These are phyloP conservation scores for Carex myosuroides DNA, from an alignment of 176 grass and related monocot genomes.

Conservation along the genomic window DNA sequence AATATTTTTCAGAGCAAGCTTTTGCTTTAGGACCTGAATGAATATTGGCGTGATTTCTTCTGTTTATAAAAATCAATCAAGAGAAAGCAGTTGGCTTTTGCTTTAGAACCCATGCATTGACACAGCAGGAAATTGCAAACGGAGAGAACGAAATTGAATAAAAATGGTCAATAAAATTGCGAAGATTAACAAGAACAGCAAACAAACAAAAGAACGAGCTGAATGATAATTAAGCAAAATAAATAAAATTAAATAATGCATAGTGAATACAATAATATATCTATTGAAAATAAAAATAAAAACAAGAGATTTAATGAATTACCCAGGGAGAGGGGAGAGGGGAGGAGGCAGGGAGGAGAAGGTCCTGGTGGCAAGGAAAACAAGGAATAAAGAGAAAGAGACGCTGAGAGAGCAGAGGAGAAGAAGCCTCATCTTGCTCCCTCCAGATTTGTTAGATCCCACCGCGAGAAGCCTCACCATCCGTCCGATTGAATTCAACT, in stretches of 20 bases:
- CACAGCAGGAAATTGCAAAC: neutral
- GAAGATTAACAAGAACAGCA: neutral
- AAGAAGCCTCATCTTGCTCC: conserved; percentile 16
- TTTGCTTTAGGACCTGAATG: neutral
- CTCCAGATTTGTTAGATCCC: conserved; percentile 9
- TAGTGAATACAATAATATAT: neutral
- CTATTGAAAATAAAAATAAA: neutral
- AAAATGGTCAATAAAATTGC: neutral
- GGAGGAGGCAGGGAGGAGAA: neutral
- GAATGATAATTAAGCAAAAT: neutral
- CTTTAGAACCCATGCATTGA: neutral
- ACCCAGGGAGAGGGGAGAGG: conserved; percentile 21
- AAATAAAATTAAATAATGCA: neutral
- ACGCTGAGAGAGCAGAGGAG: conserved; percentile 8
- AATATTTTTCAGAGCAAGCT: neutral
- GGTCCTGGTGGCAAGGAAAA: neutral
- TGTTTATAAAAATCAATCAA: neutral
- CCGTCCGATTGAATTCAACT: conserved; percentile 10
- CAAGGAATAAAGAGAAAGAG: conserved; percentile 16
- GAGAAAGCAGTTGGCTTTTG: neutral
- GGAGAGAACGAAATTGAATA: neutral
- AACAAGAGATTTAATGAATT: neutral
- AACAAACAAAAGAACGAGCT: neutral
- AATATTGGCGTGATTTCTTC: neutral
- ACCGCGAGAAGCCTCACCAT: neutral